These are phyloP conservation scores for Puccinia coronata DNA, from an alignment of 1,284 basidiomycete genomes.

Conservation along the genomic window DNA sequence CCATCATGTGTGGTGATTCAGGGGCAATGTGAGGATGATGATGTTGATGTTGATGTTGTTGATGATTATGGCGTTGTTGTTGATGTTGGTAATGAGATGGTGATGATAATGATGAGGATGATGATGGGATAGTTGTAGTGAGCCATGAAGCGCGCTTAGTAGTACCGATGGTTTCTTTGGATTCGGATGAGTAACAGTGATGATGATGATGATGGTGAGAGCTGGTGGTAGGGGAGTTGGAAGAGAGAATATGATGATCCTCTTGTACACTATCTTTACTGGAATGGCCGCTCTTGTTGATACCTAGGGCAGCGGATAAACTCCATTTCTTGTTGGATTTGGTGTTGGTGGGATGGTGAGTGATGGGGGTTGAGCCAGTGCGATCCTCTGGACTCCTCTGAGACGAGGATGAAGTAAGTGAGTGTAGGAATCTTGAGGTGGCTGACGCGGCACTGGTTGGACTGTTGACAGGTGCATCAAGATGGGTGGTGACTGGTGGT, in stretches of 20 bases:
- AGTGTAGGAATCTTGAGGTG: conserved; percentile 39
- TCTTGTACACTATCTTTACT: conserved; percentile 27
- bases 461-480: not conserved
- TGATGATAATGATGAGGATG: no score
- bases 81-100: no score
- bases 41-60: no score
- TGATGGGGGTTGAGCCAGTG: not conserved
- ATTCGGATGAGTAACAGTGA: not conserved
- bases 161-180: not conserved
- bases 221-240: not conserved
- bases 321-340: conserved; percentile 48
- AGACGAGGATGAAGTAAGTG: conserved; percentile 14
- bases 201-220: not conserved
- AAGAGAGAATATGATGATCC: not conserved
- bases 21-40: not conserved
- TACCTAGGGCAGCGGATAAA: conserved; percentile 43
- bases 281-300: conserved; percentile 27
- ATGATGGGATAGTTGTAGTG: not conserved
- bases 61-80: no score
- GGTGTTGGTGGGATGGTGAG: not conserved
- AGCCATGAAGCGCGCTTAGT: conserved; percentile 31
- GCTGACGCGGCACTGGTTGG: conserved; percentile 1
- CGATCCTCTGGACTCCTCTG: conserved; percentile 18
- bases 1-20: not conserved
- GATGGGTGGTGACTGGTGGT: no score